Conservation (phyloP, 179 eudicot genomes). For the Silene coronaria region DNA sequence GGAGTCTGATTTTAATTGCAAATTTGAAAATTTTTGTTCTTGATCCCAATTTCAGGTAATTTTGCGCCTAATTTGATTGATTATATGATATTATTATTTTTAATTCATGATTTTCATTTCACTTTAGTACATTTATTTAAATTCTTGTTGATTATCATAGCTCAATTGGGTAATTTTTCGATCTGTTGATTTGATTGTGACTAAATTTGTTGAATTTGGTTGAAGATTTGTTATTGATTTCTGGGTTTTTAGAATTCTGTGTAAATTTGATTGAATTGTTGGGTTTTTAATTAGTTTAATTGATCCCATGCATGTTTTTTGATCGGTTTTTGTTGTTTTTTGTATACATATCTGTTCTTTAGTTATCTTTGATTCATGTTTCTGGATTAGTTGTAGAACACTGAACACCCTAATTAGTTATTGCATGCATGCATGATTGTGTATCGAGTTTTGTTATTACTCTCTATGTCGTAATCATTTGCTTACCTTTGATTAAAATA, state of each 20-base stretch:
- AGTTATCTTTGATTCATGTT: neutral
- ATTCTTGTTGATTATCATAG: neutral
- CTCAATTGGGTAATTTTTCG: neutral
- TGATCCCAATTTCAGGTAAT: neutral
- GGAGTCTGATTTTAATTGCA: neutral
- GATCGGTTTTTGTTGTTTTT: neutral
- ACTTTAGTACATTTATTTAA: neutral
- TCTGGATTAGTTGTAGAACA: neutral
- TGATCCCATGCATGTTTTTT: slow-evolving; percentile 23
- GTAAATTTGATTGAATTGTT: neutral
- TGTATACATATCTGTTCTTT: neutral
- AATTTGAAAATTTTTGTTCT: neutral
- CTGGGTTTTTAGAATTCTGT: slow-evolving; percentile 14
- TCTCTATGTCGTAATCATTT: neutral
- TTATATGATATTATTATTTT: neutral
- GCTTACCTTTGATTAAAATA: too few species aligned
- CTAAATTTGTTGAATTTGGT: neutral
- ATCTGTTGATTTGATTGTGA: slow-evolving; percentile 19
- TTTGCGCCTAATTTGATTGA: neutral
- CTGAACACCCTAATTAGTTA: neutral
- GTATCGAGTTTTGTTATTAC: neutral
- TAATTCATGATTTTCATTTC: neutral
- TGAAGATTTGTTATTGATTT: neutral
- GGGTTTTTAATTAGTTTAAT: neutral
- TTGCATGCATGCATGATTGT: slow-evolving; percentile 17